Base-by-base conservation (phyloP, 1,284 basidiomycete species). In the Laetiporus sulphureus region DNA sequence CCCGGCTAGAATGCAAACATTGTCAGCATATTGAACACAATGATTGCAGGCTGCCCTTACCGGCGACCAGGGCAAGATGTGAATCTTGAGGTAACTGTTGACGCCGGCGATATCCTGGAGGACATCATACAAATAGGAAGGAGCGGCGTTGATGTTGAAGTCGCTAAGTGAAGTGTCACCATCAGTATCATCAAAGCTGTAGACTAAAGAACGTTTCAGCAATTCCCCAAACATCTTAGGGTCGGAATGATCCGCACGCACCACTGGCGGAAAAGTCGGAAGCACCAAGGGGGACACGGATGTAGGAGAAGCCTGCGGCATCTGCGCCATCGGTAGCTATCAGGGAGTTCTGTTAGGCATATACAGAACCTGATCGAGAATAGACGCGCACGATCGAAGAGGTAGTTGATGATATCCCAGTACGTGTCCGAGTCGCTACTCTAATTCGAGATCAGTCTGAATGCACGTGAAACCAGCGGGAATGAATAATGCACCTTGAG, bases 261-360 rank as follows among this genome's bases (percentile, higher is more conserved):
- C 59, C 42, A 16, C 36, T 49, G 10, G 51, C 50, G 8, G 60
- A 59, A 51, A 76, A 74, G 55, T 76, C 73, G 16, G 69, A 62
- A 5, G 74, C 71, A 27, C 74, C 75, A 13, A 77, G 62, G 0
- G 72, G 67, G n/a, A 75, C 64, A n/a, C 75, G 67, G 32, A 77
- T 54, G 50, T 71, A 72, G 7, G 69, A 66, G 21, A 76, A 57
- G 2, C 74, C 74, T 3, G 73, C 72, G 18, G 65, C 64, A 37
- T 67, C 53, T 24, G 63, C 59, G 5, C 63, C 65, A 50, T 76
- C 71, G 7, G 67, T 67, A 25, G 67, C 73, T 75, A 39, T 16
- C 32, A 29, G 3, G 10, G 23, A 7, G 13, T 22, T 27, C n/a
- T 40, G 15, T 34, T 20, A 41, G 20, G 18, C 6, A n/a, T 13